phyloP scores from a whole-genome alignment of 2,329 filamentous ascomycete species.

The Cercospora zeina region DNA sequence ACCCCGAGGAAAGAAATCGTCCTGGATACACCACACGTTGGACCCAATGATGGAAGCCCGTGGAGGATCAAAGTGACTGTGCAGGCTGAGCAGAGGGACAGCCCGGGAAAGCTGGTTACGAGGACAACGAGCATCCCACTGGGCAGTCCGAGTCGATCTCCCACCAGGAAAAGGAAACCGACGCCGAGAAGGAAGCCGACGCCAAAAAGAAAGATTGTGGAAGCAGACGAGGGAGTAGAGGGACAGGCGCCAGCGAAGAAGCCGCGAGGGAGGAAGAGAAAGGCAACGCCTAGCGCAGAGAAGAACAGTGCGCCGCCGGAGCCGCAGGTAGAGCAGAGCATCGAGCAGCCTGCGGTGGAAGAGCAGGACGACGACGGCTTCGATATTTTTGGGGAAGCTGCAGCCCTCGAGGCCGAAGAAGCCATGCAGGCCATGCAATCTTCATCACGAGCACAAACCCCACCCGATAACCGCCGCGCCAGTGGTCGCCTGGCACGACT shows the following conservation, averaged over 20 bases:
- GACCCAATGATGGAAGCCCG: constrained; percentile 43
- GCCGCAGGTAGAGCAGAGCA: constrained; percentile 6
- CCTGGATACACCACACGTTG: constrained; percentile 44
- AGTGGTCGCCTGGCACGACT: constrained; percentile 25
- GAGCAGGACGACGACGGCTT: neutral
- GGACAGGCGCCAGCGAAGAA: neutral
- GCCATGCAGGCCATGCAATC: constrained; percentile 14
- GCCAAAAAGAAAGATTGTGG: constrained; percentile 38
- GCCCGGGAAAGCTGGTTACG: constrained; percentile 26
- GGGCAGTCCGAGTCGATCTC: constrained; percentile 37
- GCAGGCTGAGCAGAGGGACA: constrained; percentile 47
- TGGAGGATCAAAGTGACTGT: constrained; percentile 55
- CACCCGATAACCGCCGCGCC: constrained; percentile 18
- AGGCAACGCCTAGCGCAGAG: constrained; percentile 34
- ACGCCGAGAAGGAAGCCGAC: constrained; percentile 32
- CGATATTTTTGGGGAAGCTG: constrained; percentile 1
- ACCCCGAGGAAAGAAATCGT: constrained; percentile 50
- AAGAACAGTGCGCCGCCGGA: constrained; percentile 13
- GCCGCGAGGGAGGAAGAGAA: constrained; percentile 33
- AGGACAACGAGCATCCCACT: constrained; percentile 46
- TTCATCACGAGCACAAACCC: constrained; percentile 18
- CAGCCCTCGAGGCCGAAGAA: constrained; percentile 12
- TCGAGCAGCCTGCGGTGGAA: constrained; percentile 8
- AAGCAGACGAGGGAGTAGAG: constrained; percentile 9
- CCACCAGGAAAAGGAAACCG: constrained; percentile 26